Percentiles rank a stretch among this genome's conserved stretches.
Evolutionary conservation across 2,329 filamentous ascomycete species (phyloP).

Genomic region (Fusarium buxicola): DNA sequence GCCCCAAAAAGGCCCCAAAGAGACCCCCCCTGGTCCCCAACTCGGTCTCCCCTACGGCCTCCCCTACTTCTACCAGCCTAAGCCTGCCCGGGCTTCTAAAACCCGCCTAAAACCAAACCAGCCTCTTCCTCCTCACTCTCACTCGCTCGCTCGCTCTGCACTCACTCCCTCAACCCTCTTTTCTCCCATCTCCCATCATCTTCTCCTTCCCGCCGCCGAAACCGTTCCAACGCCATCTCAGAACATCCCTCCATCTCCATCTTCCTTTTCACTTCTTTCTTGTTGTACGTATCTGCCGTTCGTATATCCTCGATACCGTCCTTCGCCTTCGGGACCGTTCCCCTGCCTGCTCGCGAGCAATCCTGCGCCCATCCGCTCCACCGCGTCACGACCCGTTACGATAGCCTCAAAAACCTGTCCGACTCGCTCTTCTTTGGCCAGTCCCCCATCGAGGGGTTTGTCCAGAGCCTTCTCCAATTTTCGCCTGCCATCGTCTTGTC

Average conservation of each 20-base stretch:
- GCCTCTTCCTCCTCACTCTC: constrained; percentile 32
- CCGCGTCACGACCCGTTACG: constrained; percentile 43
- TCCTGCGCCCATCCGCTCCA: constrained; percentile 39
- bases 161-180: constrained; percentile 33
- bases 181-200: constrained; percentile 37
- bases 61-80: constrained; percentile 17
- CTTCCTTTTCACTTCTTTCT: constrained; percentile 20
- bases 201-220: constrained; percentile 17
- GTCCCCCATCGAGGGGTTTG: constrained; percentile 43
- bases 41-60: constrained; percentile 36
- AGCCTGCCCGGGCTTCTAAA: constrained; percentile 37
- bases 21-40: constrained; percentile 34
- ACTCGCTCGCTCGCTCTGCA: no score
- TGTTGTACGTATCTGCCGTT: constrained; percentile 30
- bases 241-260: constrained; percentile 34
- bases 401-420: constrained; percentile 38
- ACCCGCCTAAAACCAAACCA: constrained; percentile 43
- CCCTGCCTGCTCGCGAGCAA: constrained; percentile 32
- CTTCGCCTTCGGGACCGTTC: constrained; percentile 18
- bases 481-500: constrained; percentile 17
- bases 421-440: constrained; percentile 36
- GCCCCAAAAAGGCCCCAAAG: constrained; percentile 8
- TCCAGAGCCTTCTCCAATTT: constrained; percentile 26
- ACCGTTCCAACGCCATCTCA: constrained; percentile 36
- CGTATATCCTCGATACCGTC: constrained; percentile 23